phyloP scores from a whole-genome alignment of 176 grass and related monocot species.

The Puya raimondii region DNA sequence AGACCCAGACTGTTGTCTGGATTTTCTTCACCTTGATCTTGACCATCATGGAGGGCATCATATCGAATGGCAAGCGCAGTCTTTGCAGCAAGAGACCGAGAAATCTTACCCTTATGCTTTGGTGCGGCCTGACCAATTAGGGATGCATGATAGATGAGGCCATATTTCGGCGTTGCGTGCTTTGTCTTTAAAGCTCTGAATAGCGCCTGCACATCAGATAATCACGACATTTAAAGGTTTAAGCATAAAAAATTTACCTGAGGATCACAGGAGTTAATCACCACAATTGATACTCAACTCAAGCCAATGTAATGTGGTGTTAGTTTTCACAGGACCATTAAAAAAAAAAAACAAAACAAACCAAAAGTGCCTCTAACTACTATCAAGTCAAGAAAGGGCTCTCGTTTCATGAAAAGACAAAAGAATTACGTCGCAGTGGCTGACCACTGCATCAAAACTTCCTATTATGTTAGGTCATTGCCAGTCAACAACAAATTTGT shows the following conservation, averaged over 20 bases:
- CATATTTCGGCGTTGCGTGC: conserved; percentile 89
- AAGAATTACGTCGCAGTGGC: too few relatives aligned
- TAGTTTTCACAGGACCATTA: too few relatives aligned
- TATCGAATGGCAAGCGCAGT: conserved; percentile 69
- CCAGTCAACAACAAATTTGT: too few relatives aligned
- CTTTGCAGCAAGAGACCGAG: conserved; percentile 83
- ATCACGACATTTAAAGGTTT: not conserved
- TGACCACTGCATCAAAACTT: too few relatives aligned
- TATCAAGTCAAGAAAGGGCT: too few relatives aligned
- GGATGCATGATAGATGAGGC: conserved; percentile 87
- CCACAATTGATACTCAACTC: too few relatives aligned
- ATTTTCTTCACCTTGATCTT: conserved; percentile 1
- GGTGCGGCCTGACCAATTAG: conserved; percentile 73
- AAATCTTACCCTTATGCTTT: conserved; percentile 75
- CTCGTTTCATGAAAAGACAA: too few relatives aligned
- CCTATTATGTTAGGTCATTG: too few relatives aligned
- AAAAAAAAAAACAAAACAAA: too few relatives aligned
- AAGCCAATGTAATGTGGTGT: too few relatives aligned
- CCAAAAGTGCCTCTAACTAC: not conserved
- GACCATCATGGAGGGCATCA: conserved; percentile 64
- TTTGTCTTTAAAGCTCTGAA: conserved; percentile 90
- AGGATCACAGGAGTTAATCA: too few relatives aligned
- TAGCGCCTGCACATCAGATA: conserved; percentile 43
- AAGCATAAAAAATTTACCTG: not conserved
- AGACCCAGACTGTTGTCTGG: conserved; percentile 61